Conservation (phyloP, 768 basidiomycete species). For the Xerocomellus intermedius region DNA sequence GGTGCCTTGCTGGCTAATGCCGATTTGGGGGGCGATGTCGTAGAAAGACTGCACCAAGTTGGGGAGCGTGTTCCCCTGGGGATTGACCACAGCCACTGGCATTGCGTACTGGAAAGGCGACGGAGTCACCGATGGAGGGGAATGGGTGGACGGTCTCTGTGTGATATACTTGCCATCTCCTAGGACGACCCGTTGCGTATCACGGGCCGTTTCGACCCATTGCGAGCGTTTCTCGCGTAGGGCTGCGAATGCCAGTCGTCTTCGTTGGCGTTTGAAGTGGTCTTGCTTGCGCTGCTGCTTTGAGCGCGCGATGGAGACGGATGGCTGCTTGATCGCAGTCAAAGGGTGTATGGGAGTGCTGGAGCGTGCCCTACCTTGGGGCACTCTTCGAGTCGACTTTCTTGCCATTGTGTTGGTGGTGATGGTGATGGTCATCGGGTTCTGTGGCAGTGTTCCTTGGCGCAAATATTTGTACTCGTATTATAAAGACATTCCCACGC, state of each 20-base stretch:
- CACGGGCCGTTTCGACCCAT: slow-evolving; percentile 36
- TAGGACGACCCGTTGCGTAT: slow-evolving; percentile 38
- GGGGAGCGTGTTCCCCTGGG: background rate
- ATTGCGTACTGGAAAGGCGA: slow-evolving; percentile 20
- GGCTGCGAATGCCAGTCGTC: slow-evolving; percentile 18
- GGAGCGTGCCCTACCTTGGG: slow-evolving; percentile 29
- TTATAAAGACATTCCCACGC: background rate
- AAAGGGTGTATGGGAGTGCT: slow-evolving; percentile 22
- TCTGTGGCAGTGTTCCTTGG: background rate
- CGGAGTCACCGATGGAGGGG: slow-evolving; percentile 1
- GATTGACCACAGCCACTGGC: slow-evolving; percentile 2
- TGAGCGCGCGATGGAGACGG: slow-evolving; percentile 7
- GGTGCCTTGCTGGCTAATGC: slow-evolving; percentile 37
- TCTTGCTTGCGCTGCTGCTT: slow-evolving; percentile 25
- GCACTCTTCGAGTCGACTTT: slow-evolving; percentile 19
- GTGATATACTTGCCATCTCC: slow-evolving; percentile 42
- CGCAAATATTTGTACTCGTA: background rate
- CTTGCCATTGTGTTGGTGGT: slow-evolving; percentile 20
- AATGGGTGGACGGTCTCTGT: slow-evolving; percentile 19
- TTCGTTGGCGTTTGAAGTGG: slow-evolving; percentile 20
- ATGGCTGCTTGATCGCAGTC: slow-evolving; percentile 27
- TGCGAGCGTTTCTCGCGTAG: slow-evolving; percentile 27
- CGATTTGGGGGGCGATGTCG: slow-evolving; percentile 37
- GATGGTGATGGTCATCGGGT: background rate
- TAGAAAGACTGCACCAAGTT: slow-evolving; percentile 20